phyloP scores from a whole-genome alignment of 2,329 filamentous ascomycete genomes.

The Xylaria sp. region DNA sequence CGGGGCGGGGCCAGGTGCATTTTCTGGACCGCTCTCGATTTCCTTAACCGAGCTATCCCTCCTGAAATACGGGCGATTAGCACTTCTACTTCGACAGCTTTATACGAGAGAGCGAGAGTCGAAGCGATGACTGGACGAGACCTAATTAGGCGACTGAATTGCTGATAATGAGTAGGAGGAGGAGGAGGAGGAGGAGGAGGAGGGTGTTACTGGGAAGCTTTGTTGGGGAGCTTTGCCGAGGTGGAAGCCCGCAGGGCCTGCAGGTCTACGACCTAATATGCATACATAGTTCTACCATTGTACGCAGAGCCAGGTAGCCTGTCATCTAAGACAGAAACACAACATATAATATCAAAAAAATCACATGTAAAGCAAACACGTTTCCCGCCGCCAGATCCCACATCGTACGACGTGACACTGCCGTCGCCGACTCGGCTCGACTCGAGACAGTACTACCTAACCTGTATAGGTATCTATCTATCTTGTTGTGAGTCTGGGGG shows the following conservation, averaged over 20 bases:
- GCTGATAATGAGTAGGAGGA: not conserved
- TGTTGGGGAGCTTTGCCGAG: constrained; percentile 12
- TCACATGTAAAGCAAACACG: not conserved
- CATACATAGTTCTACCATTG: not conserved
- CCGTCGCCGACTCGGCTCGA: too few species aligned
- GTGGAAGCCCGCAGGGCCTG: not conserved
- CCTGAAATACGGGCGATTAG: too few species aligned
- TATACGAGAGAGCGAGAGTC: not conserved
- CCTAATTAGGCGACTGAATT: constrained; percentile 3
- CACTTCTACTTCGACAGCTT: not conserved
- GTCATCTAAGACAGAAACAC: not conserved
- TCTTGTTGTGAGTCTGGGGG: too few species aligned
- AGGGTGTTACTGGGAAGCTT: not conserved
- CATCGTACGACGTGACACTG: too few species aligned
- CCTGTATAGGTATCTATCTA: too few species aligned
- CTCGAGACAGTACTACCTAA: too few species aligned
- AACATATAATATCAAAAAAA: not conserved
- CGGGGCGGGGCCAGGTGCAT: constrained; percentile 1
- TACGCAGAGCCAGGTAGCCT: not conserved
- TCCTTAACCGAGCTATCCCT: not conserved
- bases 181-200: not conserved
- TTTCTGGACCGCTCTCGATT: not conserved
- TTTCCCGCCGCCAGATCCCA: not conserved
- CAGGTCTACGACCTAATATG: not conserved
- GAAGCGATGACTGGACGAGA: not conserved